Evolutionary conservation across 768 basidiomycete genomes (phyloP), one percentile per base, ranked within the genome.

Genomic region (Chalciporus chontae): DNA sequence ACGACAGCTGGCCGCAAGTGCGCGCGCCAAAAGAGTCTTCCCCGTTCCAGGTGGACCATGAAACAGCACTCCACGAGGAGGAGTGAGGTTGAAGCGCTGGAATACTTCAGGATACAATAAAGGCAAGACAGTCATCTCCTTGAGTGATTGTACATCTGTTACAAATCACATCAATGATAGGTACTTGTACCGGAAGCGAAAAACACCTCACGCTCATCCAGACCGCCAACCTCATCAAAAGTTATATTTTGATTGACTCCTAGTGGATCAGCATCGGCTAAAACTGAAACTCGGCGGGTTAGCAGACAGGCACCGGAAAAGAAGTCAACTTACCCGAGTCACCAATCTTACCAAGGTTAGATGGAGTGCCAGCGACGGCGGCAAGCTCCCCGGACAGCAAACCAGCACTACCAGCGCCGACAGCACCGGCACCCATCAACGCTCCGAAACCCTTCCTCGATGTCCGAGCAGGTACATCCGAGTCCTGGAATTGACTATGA

Each of bases 31-130:
- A 0, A 99, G 76, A 0, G 96, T 99, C 70, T 94, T 94, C 40
- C 96, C 96, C 0, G 96, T 99, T n/a, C 96, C 96, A 0, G 96
- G 96, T 9, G 96, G 96, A 14, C 96, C 96, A 63, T 98, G 95
- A 70, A 99, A 96, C 18, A 99, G 73, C 0, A 99, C 96, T 43
- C 96, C 96, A 27, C 96, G 79, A 2, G 96, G 96, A 37, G 96
- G 96, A 0, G 93, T 97, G 34, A 99, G 83, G 44, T 83, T 85
- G 68, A 98, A 95, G 42, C 84, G 83, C 57, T 94, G 91, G 65
- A 98, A 98, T 13, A 99, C 84, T 68, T 99, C 96, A 0, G 96
- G 96, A 64, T 99, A 98, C 19, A 97, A 72, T 0, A 99, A 73
- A 2, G 96, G 96, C 0, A 99, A 78, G 8, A 97, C 76, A 0